Percentiles rank a stretch among this genome's conserved stretches.
Conservation (phyloP, 192 early-diverging fungal genomes). For the Coemansia sp. region DNA sequence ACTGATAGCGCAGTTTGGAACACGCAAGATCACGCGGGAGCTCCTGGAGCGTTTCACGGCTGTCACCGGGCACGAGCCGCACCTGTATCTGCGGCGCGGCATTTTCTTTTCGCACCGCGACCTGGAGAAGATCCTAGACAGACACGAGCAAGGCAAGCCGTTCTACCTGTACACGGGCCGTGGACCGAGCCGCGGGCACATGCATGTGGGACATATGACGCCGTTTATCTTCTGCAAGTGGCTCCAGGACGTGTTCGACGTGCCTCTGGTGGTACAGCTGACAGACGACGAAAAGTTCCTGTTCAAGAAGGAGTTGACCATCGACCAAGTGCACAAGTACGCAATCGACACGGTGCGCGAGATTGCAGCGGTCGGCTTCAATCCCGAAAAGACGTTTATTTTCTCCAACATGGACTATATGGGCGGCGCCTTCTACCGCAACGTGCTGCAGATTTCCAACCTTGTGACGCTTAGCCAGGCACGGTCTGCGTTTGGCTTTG, state of each 20-base stretch:
- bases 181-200: slow-evolving; percentile 85
- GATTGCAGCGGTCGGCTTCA: slow-evolving; percentile 93
- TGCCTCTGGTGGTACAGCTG: slow-evolving; percentile 92
- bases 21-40: slow-evolving; percentile 70
- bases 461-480: slow-evolving; percentile 81
- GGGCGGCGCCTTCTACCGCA: slow-evolving; percentile 92
- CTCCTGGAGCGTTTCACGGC: slow-evolving; percentile 78
- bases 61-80: slow-evolving; percentile 80
- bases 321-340: slow-evolving; percentile 78
- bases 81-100: slow-evolving; percentile 83
- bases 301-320: slow-evolving; percentile 85
- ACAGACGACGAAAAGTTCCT: slow-evolving; percentile 99
- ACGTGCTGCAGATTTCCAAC: slow-evolving; percentile 85
- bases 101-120: slow-evolving; percentile 96
- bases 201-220: slow-evolving; percentile 97
- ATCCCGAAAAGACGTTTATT: slow-evolving; percentile 94
- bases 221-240: slow-evolving; percentile 98
- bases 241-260: slow-evolving; percentile 95
- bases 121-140: slow-evolving; percentile 78
- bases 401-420: slow-evolving; percentile 92
- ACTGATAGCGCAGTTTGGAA: slow-evolving; percentile 87
- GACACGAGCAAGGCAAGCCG: slow-evolving; percentile 93
- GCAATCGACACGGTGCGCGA: slow-evolving; percentile 83
- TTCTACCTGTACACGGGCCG: slow-evolving; percentile 98
- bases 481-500: slow-evolving; percentile 90